Evolutionary conservation across 768 basidiomycete genomes (phyloP).

Genomic region (Gloeostereum incarnatum): DNA sequence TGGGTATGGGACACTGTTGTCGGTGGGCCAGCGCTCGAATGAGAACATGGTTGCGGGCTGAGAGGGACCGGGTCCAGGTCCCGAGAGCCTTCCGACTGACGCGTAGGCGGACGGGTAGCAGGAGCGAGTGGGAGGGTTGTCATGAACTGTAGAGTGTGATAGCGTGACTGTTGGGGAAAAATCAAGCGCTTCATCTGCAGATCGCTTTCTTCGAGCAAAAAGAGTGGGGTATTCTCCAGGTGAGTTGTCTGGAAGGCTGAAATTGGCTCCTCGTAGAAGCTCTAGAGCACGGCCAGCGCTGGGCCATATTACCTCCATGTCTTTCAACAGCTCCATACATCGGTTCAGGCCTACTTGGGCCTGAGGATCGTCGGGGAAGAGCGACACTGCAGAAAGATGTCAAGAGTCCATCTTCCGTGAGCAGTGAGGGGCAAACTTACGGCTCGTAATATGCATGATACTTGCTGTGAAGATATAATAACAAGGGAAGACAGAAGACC

Average conservation of each 20-base stretch:
- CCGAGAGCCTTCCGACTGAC: neutral
- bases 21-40: slow-evolving; percentile 39
- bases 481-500: slow-evolving; percentile 59
- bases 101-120: neutral
- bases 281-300: slow-evolving; percentile 67
- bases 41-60: neutral
- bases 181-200: slow-evolving; percentile 41
- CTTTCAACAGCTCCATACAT: slow-evolving; percentile 57
- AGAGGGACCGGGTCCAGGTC: neutral
- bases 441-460: slow-evolving; percentile 67
- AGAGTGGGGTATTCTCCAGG: neutral
- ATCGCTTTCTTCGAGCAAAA: slow-evolving; percentile 45
- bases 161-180: slow-evolving; percentile 14
- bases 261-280: slow-evolving; percentile 58
- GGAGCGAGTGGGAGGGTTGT: neutral
- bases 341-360: slow-evolving; percentile 51
- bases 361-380: slow-evolving; percentile 61
- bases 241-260: slow-evolving; percentile 15
- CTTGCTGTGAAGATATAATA: slow-evolving; percentile 77
- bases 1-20: slow-evolving; percentile 14
- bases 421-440: slow-evolving; percentile 30
- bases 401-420: neutral
- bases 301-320: slow-evolving; percentile 69
- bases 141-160: neutral
- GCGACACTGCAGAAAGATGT: slow-evolving; percentile 35